Evolutionary conservation across 176 grass and related monocot species (phyloP), one percentile per base, ranked within the genome.

Genomic region (Oryza longistaminata): DNA sequence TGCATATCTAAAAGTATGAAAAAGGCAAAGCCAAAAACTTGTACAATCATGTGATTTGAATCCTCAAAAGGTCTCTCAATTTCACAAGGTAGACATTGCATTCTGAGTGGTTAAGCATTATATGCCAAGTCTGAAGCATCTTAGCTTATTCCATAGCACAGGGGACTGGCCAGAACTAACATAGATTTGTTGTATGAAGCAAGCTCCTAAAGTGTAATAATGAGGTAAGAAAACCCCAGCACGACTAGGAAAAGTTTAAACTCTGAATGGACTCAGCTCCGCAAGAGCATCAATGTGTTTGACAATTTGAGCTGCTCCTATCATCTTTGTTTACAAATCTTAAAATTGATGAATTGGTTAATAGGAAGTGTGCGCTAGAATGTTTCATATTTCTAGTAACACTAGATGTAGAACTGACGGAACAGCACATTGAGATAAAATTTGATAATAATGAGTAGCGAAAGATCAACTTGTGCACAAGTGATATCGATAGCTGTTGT

Each of bases 1-100:
- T 69, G 4, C 50, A 62, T 64, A 37, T 37, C 3, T 3, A 7
- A 24, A 35, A 71, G 2, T 16, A 15, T 16, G 35, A 29, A 78
- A 15, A 22, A 82, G 19, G 19, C 43, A 87, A 61, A 69, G 16
- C 61, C 44, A 61, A 84, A 48, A 7, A 12, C 5, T 12, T 84
- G 2, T 12, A 48, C 15, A 10, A 64, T 26, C 22, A 13, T 49
- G 27, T 12, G 39, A 67, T 37, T 29, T 9, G 25, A 44, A 27
- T 77, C 27, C 6, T 19, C 25, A 58, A n/a, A 67, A 68, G 1
- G 3, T 43, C 7, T 44, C 45, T 5, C 16, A 87, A 21, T 24
- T 67, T 68, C 3, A 73, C 7, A 78, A 68, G 72, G 27, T 66
- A 68, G 66, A 22, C 11, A 66, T 33, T 39, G 62, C 25, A 34